Percentiles rank a stretch among this genome's conserved stretches.
Conservation (phyloP, 2,329 filamentous ascomycete genomes). For the Clarireedia sp. region DNA sequence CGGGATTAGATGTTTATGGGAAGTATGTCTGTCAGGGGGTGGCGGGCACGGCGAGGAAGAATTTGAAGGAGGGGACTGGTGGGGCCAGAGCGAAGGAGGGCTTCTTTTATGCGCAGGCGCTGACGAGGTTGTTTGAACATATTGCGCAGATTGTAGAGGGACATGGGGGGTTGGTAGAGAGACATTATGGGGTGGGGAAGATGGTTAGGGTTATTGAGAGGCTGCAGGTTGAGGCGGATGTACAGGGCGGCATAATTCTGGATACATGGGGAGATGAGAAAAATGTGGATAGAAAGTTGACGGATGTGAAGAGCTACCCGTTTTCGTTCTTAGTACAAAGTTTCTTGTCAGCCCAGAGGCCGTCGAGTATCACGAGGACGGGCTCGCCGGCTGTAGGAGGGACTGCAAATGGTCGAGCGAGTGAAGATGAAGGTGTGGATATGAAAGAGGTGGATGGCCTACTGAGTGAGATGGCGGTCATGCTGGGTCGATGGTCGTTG, state of each 20-base stretch:
- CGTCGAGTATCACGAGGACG: conserved; percentile 56
- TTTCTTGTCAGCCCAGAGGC: conserved; percentile 67
- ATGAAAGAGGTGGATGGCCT: conserved; percentile 93
- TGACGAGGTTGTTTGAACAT: conserved; percentile 93
- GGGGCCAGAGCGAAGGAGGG: conserved; percentile 52
- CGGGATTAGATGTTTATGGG: conserved; percentile 90
- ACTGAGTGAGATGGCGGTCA: conserved; percentile 79
- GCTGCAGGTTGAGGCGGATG: conserved; percentile 87
- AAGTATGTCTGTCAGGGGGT: conserved; percentile 95
- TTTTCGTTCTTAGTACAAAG: conserved; percentile 96
- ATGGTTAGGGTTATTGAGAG: conserved; percentile 93
- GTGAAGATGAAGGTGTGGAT: conserved; percentile 87
- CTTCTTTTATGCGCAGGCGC: conserved; percentile 83
- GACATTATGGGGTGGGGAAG: conserved; percentile 85
- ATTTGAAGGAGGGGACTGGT: conserved; percentile 53
- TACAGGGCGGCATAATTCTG: conserved; percentile 90
- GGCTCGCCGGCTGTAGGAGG: conserved; percentile 65
- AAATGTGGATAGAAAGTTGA: conserved; percentile 74
- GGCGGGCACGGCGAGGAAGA: conserved; percentile 71
- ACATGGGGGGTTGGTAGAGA: conserved; percentile 83
- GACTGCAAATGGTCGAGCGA: conserved; percentile 46
- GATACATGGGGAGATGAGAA: conserved; percentile 94
- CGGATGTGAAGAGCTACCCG: conserved; percentile 93
- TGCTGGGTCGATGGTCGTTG: conserved; percentile 88
- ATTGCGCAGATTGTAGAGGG: conserved; percentile 94